Evolutionary conservation across 2,329 filamentous ascomycete species (phyloP).

Genomic region (Scedosporium minutisporum): DNA sequence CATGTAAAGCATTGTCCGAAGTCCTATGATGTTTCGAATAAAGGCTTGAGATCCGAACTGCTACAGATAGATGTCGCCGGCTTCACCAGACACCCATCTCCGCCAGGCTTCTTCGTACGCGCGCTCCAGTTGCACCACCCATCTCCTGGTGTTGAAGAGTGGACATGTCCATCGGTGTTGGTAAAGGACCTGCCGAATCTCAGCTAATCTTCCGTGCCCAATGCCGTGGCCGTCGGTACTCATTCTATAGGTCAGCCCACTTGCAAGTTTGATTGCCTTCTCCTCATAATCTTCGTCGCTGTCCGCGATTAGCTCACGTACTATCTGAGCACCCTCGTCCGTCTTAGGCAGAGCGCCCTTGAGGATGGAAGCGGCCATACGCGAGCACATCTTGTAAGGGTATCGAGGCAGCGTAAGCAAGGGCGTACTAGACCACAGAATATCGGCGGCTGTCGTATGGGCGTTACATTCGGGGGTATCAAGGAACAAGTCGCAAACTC

Average conservation of each 20-base stretch:
- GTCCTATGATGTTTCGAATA: too few species aligned
- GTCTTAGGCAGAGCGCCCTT: slow-evolving; percentile 74
- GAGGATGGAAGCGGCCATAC: slow-evolving; percentile 93
- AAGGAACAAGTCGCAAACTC: slow-evolving; percentile 87
- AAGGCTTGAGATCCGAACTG: too few species aligned
- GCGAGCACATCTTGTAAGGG: slow-evolving; percentile 96
- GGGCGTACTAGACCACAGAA: slow-evolving; percentile 92
- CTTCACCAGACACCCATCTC: slow-evolving; percentile 74
- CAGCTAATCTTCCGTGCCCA: slow-evolving; percentile 60
- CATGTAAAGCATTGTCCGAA: too few species aligned
- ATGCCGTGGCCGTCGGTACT: slow-evolving; percentile 35
- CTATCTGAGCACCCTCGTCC: slow-evolving; percentile 55
- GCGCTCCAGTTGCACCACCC: slow-evolving; percentile 81
- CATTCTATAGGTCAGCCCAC: slow-evolving; percentile 49
- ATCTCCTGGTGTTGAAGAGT: slow-evolving; percentile 82
- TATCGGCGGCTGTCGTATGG: slow-evolving; percentile 92
- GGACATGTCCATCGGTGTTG: slow-evolving; percentile 75
- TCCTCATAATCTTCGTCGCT: slow-evolving; percentile 80
- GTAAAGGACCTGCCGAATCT: slow-evolving; percentile 74
- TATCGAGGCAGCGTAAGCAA: slow-evolving; percentile 84
- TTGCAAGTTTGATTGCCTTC: slow-evolving; percentile 59
- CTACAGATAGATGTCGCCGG: slow-evolving; percentile 83
- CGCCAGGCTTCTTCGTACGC: slow-evolving; percentile 86
- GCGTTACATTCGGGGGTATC: slow-evolving; percentile 98
- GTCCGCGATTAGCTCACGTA: slow-evolving; percentile 64